phyloP scores from a whole-genome alignment of 305 asterid genomes.

The Caryopteris hybrid region DNA sequence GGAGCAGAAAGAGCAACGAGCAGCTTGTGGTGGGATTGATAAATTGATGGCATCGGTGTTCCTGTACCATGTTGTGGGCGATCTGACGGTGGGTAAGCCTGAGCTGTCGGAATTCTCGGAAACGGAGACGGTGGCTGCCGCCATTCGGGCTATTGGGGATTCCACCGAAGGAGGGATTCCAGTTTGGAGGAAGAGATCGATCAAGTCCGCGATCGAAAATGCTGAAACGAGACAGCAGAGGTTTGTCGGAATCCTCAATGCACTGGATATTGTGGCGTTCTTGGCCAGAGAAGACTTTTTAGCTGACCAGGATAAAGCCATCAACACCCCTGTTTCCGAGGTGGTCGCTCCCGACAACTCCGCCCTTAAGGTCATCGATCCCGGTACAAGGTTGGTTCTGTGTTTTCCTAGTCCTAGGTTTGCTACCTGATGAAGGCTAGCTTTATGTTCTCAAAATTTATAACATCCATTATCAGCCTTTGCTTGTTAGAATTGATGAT shows the following conservation, averaged over 20 bases:
- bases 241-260: conserved; percentile 82
- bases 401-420: no score
- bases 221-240: conserved; percentile 74
- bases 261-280: conserved; percentile 84
- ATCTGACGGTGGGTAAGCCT: conserved; percentile 98
- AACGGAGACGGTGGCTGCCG: conserved; percentile 80
- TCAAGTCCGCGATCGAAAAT: conserved; percentile 49
- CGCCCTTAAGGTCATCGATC: conserved; percentile 82
- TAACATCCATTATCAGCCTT: no score
- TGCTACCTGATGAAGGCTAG: no score
- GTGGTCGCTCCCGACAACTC: conserved; percentile 59
- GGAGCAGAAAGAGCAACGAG: no score
- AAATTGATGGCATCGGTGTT: conserved; percentile 75
- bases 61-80: conserved; percentile 96
- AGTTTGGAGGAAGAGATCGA: conserved; percentile 81
- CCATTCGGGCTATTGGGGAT: conserved; percentile 77
- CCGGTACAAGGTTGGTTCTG: conserved; percentile 73
- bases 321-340: conserved; percentile 79
- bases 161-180: conserved; percentile 89
- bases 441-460: not conserved
- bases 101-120: conserved; percentile 80
- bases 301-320: conserved; percentile 69
- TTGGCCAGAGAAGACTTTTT: conserved; percentile 65
- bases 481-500: not conserved
- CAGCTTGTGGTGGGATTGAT: not conserved